phyloP scores from a whole-genome alignment of 2,329 filamentous ascomycete species.

The Alternaria triticina region DNA sequence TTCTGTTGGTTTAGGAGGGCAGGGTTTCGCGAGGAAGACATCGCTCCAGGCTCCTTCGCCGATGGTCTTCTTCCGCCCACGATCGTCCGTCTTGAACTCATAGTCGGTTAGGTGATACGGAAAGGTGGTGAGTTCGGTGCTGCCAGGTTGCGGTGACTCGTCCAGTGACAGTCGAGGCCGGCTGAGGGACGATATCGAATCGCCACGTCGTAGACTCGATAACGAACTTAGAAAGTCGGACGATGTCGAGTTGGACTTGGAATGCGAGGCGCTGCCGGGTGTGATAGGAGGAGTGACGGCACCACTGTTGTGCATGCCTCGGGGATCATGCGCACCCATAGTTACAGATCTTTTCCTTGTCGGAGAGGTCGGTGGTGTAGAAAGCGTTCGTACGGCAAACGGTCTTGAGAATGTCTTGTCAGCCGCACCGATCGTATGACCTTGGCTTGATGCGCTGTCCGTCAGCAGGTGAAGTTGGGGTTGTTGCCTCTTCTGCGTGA shows the following conservation, averaged over 20 bases:
- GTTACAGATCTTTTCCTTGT: constrained; percentile 21
- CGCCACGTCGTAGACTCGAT: constrained; percentile 27
- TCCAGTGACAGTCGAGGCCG: constrained; percentile 20
- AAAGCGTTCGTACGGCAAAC: constrained; percentile 11
- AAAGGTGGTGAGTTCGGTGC: constrained; percentile 32
- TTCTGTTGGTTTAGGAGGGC: constrained; percentile 17
- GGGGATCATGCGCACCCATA: constrained; percentile 19
- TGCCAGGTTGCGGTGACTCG: constrained; percentile 24
- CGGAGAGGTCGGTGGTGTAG: constrained; percentile 38
- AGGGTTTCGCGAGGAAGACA: constrained; percentile 43
- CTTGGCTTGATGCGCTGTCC: constrained; percentile 5
- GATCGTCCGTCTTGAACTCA: constrained; percentile 26
- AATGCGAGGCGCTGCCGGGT: constrained; percentile 30
- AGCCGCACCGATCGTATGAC: constrained; percentile 12
- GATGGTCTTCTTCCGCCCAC: constrained; percentile 36
- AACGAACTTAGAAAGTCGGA: constrained; percentile 24
- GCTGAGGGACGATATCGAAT: constrained; percentile 25
- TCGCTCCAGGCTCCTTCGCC: constrained; percentile 47
- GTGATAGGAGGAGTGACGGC: constrained; percentile 39
- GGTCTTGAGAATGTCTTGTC: constrained; percentile 4
- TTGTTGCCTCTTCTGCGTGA: constrained; percentile 11
- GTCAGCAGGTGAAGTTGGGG: constrained; percentile 22
- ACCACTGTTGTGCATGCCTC: constrained; percentile 23
- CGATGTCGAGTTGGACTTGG: constrained; percentile 26
- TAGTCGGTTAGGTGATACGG: constrained; percentile 36